Conservation (phyloP, 139 green algal species). For the Chlorella sp. region DNA sequence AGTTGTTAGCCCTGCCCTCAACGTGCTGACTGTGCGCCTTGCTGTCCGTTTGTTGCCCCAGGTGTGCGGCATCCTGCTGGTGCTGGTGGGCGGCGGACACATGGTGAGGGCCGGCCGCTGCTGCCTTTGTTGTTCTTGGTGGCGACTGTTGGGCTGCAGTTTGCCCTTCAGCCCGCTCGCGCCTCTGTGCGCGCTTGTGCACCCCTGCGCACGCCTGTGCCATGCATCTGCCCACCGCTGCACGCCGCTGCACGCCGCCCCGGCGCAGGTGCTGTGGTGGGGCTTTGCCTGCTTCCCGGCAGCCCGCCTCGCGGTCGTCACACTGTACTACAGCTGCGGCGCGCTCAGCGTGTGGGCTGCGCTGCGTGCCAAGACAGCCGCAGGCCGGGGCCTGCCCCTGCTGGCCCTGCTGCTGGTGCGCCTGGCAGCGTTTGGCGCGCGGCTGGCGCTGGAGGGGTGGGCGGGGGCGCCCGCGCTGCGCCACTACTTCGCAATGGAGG, state of each 20-base stretch:
- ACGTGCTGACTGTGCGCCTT: not conserved
- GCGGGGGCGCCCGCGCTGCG: slow-evolving; percentile 12
- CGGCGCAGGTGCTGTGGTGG: slow-evolving; percentile 19
- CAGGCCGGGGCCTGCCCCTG: slow-evolving; percentile 38
- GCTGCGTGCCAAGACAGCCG: slow-evolving; percentile 12
- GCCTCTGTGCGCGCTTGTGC: too few species aligned
- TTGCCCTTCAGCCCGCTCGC: too few species aligned
- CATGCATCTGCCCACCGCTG: too few species aligned
- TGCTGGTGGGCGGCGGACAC: slow-evolving; percentile 47
- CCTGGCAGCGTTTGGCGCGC: slow-evolving; percentile 5
- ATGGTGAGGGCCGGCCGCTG: slow-evolving; percentile 1
- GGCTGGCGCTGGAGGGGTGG: slow-evolving; percentile 11
- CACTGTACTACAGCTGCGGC: slow-evolving; percentile 28
- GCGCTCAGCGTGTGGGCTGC: slow-evolving; percentile 17
- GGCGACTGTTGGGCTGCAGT: too few species aligned
- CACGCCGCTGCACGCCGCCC: too few species aligned
- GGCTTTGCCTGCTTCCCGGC: slow-evolving; percentile 46
- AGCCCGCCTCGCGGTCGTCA: not conserved
- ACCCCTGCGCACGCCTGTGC: too few species aligned
- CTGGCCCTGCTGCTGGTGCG: slow-evolving; percentile 40
- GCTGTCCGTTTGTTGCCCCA: not conserved
- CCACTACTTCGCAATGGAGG: slow-evolving; percentile 44
- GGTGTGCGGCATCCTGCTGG: slow-evolving; percentile 56
- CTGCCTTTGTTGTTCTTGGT: too few species aligned
- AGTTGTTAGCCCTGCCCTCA: not conserved